Conservation (phyloP, 2,329 filamentous ascomycete species). For the Ophiostoma ips region DNA sequence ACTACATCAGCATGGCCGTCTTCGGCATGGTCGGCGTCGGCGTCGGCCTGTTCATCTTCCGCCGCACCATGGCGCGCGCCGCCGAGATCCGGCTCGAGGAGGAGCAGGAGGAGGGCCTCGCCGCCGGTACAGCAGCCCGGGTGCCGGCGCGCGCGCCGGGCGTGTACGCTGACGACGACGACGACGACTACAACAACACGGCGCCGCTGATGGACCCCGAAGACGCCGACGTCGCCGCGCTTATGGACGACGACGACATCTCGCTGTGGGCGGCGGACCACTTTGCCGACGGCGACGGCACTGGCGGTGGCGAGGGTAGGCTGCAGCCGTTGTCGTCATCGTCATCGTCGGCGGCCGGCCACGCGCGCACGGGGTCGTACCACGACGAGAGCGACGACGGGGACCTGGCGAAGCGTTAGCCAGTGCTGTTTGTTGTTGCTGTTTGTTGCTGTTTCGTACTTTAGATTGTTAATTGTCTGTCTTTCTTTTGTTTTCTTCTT, state of each 20-base stretch:
- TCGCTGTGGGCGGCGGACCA: constrained; percentile 39
- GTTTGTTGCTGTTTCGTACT: neutral
- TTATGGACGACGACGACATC: constrained; percentile 46
- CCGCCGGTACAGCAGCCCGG: constrained; percentile 9
- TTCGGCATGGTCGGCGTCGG: constrained; percentile 56
- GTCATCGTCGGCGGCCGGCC: neutral
- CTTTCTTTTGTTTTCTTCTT: neutral
- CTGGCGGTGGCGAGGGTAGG: neutral
- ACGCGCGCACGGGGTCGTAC: neutral
- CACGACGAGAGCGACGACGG: constrained; percentile 9
- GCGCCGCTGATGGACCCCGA: constrained; percentile 19
- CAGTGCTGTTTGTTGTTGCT: neutral
- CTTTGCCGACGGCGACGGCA: constrained; percentile 18
- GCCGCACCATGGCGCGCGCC: constrained; percentile 49
- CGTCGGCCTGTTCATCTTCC: constrained; percentile 79
- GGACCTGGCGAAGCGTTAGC: constrained; percentile 1
- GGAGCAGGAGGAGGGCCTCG: constrained; percentile 23
- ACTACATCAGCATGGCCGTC: constrained; percentile 67
- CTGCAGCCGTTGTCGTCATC: no score
- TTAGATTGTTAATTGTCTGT: neutral
- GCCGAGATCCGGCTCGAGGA: constrained; percentile 40
- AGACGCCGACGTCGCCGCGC: constrained; percentile 36
- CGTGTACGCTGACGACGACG: constrained; percentile 24
- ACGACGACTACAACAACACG: constrained; percentile 20
- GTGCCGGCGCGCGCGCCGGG: neutral